phyloP scores from a whole-genome alignment of 1,284 basidiomycete genomes.

The Sporisorium sorghi region DNA sequence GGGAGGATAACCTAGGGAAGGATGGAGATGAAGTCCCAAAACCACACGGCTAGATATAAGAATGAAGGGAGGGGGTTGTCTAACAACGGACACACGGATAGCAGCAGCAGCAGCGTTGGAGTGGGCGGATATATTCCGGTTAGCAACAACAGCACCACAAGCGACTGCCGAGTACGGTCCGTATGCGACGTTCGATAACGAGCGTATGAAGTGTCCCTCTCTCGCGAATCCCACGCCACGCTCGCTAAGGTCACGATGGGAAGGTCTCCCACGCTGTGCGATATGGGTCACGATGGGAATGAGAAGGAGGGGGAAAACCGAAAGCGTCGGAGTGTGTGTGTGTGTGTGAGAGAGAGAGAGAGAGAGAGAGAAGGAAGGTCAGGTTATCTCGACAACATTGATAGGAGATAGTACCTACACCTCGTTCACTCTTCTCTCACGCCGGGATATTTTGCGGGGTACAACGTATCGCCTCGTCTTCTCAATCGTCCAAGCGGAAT shows the following conservation, averaged over 20 bases:
- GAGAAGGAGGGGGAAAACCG: not conserved
- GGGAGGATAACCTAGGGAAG: not conserved
- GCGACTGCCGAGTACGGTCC: conserved; percentile 2
- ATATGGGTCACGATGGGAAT: not conserved
- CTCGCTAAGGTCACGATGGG: not conserved
- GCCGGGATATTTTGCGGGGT: conserved; percentile 14
- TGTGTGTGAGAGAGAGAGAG: too few species aligned
- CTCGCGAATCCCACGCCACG: not conserved
- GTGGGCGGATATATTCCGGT: not conserved
- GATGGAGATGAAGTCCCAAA: not conserved
- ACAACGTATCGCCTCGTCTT: too few species aligned
- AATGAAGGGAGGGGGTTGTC: conserved; percentile 1
- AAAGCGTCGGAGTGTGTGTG: not conserved
- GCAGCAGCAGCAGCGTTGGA: too few species aligned
- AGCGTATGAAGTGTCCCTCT: not conserved
- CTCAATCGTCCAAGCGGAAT: not conserved
- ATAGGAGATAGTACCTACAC: conserved; percentile 34
- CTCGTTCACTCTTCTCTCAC: not conserved
- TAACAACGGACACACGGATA: too few species aligned
- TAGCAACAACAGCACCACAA: not conserved
- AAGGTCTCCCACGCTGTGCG: not conserved
- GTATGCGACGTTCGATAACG: conserved; percentile 5
- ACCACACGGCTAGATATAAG: not conserved
- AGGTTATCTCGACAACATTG: conserved; percentile 18
- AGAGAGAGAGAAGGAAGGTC: too few species aligned